Percentiles rank a stretch among this genome's conserved stretches.
Evolutionary conservation across 768 basidiomycete species (phyloP).

Genomic region (Floccularia luteovirens): DNA sequence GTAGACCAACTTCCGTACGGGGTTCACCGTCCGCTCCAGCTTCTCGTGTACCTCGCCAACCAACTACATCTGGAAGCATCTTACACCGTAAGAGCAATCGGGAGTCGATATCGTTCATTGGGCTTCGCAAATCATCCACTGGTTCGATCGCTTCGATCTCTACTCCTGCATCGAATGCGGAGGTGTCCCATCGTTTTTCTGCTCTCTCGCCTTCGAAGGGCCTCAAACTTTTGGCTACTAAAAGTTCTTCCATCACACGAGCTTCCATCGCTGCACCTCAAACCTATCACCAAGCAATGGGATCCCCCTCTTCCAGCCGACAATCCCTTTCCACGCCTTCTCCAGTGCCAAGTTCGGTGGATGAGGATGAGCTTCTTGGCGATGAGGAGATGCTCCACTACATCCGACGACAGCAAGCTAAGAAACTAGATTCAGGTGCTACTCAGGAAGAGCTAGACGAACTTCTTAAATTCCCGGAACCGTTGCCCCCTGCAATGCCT

Average conservation of each 20-base stretch:
- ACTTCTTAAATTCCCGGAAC: conserved; percentile 89
- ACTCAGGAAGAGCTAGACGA: conserved; percentile 85
- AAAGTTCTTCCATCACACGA: conserved; percentile 57
- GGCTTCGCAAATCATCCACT: conserved; percentile 76
- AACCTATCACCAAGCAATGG: conserved; percentile 42
- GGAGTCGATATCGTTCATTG: conserved; percentile 73
- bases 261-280: conserved; percentile 45
- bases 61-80: conserved; percentile 34
- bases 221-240: conserved; percentile 74
- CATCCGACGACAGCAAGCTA: conserved; percentile 83
- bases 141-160: conserved; percentile 69
- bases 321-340: conserved; percentile 82
- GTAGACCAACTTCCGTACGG: conserved; percentile 54
- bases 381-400: conserved; percentile 98
- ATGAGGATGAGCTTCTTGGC: conserved; percentile 82
- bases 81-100: conserved; percentile 61
- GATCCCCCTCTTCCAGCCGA: conserved; percentile 62
- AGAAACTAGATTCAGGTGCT: conserved; percentile 77
- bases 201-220: conserved; percentile 82
- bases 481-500: conserved; percentile 60
- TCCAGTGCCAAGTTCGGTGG: conserved; percentile 66
- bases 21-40: conserved; percentile 54
- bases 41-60: conserved; percentile 62
- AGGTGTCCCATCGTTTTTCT: conserved; percentile 60
- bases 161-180: conserved; percentile 36